Percentiles rank a stretch among this genome's conserved stretches.
Evolutionary conservation across 768 basidiomycete genomes (phyloP).

Genomic region (Leucocoprinus leucothites): DNA sequence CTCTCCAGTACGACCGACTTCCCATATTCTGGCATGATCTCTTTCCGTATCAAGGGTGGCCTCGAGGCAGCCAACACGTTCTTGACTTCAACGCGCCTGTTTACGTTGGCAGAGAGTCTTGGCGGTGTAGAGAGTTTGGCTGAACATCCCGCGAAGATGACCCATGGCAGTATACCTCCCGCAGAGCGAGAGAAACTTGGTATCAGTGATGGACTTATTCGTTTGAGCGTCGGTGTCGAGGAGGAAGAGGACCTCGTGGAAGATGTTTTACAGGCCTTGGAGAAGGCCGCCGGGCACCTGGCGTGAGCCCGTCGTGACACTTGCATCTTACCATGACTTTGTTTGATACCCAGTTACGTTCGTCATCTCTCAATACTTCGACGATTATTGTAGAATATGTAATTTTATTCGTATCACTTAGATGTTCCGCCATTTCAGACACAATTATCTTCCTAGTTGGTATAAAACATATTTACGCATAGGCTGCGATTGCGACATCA

Average conservation of each 20-base stretch:
- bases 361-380: neutral
- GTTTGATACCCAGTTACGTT: neutral
- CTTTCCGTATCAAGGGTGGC: conserved; percentile 67
- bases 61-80: conserved; percentile 59
- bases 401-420: neutral
- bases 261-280: conserved; percentile 68
- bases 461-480: neutral
- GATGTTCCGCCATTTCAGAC: too few relatives aligned
- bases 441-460: too few relatives aligned
- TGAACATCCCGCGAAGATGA: conserved; percentile 87
- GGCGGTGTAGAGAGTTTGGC: conserved; percentile 93
- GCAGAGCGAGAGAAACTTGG: conserved; percentile 67
- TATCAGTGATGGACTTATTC: conserved; percentile 72
- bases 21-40: conserved; percentile 90
- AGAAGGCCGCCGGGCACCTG: conserved; percentile 28
- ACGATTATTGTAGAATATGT: neutral
- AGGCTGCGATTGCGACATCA: conserved; percentile 24
- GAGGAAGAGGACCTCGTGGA: conserved; percentile 77
- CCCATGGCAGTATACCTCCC: conserved; percentile 74
- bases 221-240: conserved; percentile 87
- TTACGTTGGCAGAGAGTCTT: conserved; percentile 82
- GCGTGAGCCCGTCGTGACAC: neutral
- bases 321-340: neutral
- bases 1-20: conserved; percentile 42
- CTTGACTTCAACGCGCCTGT: conserved; percentile 60